Base-by-base conservation (phyloP, 176 grass and related monocot species). In the Oropetium thomaeum region DNA sequence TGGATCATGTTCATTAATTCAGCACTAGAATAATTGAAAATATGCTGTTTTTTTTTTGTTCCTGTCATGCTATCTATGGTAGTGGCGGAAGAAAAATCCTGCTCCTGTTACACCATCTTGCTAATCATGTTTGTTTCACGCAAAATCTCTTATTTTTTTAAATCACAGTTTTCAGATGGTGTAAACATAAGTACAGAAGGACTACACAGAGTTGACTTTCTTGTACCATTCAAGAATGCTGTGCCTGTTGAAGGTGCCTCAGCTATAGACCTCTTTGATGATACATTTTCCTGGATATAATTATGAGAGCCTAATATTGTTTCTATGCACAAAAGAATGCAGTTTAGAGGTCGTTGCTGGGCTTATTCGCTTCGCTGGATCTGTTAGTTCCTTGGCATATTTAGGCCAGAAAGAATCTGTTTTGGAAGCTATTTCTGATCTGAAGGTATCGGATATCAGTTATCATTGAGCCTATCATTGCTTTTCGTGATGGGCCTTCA, bases 401-500 rank as follows among this genome's bases (percentile, higher is more conserved):
- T 82, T 93, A 78, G 91, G 81, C 52, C 91, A 86, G 22, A 88
- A 86, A 87, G 95, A 98, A 81, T 86, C 88, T 54, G 53, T 89
- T 85, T 75, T 72, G 30, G 88, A 98, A 92, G 95, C 76, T 89
- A 92, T 98, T 81, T 91, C 86, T 65, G 91, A 98, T 76, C 81
- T 94, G 34, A 98, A 98, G 95, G 95, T 94, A 87, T 25, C 23
- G 12, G 9, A 57, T 32, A 51, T 62, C 49, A 43, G 14, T 69
- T 29, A 71, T 40, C 22, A 31, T 6, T 2, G 11, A 28, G 8
- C 5, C 48, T 62, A 49, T 15, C 67, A 12, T 40, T 76, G 32
- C 58, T 79, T 59, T 59, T 11, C 73, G 70, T 51, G 22, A 40
- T 25, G 51, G 40, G 15, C 5, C 27, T 67, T 34, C 58, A 65